A percentile compares a stretch with the other conserved stretches of the same genome.
Evolutionary conservation across 306 rosid genomes (phyloP).

Genomic region (Glycine tomentella): DNA sequence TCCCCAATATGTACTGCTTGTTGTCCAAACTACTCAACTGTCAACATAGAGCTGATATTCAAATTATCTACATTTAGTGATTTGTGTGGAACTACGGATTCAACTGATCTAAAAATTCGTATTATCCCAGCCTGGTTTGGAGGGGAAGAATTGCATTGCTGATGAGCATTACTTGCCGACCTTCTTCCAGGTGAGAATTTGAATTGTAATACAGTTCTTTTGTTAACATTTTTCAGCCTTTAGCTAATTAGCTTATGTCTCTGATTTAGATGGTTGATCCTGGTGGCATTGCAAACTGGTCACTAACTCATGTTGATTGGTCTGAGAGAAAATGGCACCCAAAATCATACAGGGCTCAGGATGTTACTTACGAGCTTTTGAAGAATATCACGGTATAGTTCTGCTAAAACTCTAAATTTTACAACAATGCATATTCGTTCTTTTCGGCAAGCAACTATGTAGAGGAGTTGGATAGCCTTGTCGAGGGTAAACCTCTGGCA

Average conservation of each 20-base stretch:
- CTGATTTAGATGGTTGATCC: conserved; percentile 74
- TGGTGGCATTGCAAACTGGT: conserved; percentile 95
- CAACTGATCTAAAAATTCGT: conserved; percentile 46
- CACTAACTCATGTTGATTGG: conserved; percentile 97
- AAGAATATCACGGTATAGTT: conserved; percentile 78
- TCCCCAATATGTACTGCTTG: not conserved
- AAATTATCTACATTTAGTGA: conserved; percentile 15
- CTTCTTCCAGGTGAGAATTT: conserved; percentile 74
- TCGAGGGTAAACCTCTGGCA: not conserved
- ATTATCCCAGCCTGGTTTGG: conserved; percentile 79
- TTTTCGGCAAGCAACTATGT: conserved; percentile 20
- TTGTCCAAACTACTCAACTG: not conserved
- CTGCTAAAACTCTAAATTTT: conserved; percentile 13
- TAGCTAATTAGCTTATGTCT: conserved; percentile 2
- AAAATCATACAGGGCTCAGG: conserved; percentile 68
- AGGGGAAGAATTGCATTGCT: conserved; percentile 91
- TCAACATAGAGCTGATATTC: not conserved
- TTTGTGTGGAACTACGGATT: conserved; percentile 11
- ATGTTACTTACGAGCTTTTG: conserved; percentile 69
- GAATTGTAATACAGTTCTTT: not conserved
- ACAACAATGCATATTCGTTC: not conserved
- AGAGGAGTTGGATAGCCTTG: conserved; percentile 2
- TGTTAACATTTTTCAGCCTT: conserved; percentile 25
- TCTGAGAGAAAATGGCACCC: conserved; percentile 99
- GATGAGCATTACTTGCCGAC: conserved; percentile 99